Conservation (phyloP, 2,329 filamentous ascomycete species). For the Hymenoscyphus occultus region DNA sequence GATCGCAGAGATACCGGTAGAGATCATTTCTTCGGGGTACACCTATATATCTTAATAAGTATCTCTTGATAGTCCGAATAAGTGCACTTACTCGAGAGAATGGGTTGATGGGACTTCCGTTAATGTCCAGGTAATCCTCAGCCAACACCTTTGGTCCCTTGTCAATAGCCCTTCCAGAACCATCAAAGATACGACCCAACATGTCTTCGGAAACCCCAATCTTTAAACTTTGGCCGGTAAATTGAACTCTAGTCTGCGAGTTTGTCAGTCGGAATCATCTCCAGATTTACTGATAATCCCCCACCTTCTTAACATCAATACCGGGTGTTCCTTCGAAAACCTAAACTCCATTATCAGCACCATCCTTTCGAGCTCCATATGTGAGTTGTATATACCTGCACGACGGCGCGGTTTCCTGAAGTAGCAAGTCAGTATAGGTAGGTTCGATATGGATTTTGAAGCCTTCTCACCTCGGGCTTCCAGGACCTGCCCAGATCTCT, state of each 20-base stretch:
- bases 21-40: conserved; percentile 99
- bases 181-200: conserved; percentile 98
- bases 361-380: neutral
- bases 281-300: conserved; percentile 17
- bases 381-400: conserved; percentile 64
- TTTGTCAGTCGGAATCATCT: conserved; percentile 16
- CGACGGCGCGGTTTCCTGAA: conserved; percentile 84
- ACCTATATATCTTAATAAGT: conserved; percentile 53
- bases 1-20: conserved; percentile 97
- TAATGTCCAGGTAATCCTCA: conserved; percentile 98
- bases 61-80: neutral
- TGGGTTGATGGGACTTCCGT: conserved; percentile 97
- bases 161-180: conserved; percentile 95
- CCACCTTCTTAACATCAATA: conserved; percentile 97
- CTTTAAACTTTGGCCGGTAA: conserved; percentile 95
- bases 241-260: conserved; percentile 86
- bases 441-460: conserved; percentile 12
- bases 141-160: conserved; percentile 98
- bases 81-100: conserved; percentile 77
- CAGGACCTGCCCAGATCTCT: conserved; percentile 91
- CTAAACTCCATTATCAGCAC: conserved; percentile 46
- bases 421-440: conserved; percentile 20
- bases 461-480: conserved; percentile 79
- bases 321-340: conserved; percentile 97
- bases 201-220: conserved; percentile 99